Base-by-base conservation (phyloP, 352 stramenopile species). In the Phytophthora pistaciae region DNA sequence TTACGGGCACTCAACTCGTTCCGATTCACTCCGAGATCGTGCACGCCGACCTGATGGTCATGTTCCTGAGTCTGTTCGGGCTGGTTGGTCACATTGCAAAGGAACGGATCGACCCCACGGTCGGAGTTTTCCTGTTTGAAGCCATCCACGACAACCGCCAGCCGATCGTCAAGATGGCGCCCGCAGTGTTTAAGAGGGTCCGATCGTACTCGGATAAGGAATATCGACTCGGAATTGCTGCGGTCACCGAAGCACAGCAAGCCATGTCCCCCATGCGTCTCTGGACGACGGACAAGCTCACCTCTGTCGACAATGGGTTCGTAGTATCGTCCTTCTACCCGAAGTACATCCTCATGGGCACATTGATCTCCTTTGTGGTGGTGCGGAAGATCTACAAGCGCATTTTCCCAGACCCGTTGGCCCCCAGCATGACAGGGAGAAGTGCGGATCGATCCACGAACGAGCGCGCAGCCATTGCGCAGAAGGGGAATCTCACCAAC, bases 21-120 rank as follows among this genome's bases (percentile, higher is more conserved):
- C 62, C 66, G 14, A 79, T 82, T 9, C 61, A 77, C 60, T 62
- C 64, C 13, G 53, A 74, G 42, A 75, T 84, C 13, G 75, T 85
- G 1, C 68, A 80, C 46, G 75, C 78, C 38, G 78, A 85, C 18
- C 60, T 82, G n/a, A 79, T 82, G 71, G 70, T 77, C 5, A 80
- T 80, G 60, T 80, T 78, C 14, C 56, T 78, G 7, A 72, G 60
- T 62, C 27, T 78, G 2, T 75, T 78, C 52, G 70, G 70, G 20
- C 40, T 78, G 2, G 60, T 78, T 1, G 70, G 66, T 1, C 70
- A 72, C 21, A 75, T 78, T 31, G 53, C 57, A 3, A 78, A 78
- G 50, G 70, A 75, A 25, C 56, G 70, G 9, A 77, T 77, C 10
- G 70, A 77, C 9, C 70, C 70, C 1, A 67, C 65, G 0, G n/a